A percentile compares a stretch with the other conserved stretches of the same genome.
Conservation (phyloP, 345 rosid genomes). For the Salix purpurea region DNA sequence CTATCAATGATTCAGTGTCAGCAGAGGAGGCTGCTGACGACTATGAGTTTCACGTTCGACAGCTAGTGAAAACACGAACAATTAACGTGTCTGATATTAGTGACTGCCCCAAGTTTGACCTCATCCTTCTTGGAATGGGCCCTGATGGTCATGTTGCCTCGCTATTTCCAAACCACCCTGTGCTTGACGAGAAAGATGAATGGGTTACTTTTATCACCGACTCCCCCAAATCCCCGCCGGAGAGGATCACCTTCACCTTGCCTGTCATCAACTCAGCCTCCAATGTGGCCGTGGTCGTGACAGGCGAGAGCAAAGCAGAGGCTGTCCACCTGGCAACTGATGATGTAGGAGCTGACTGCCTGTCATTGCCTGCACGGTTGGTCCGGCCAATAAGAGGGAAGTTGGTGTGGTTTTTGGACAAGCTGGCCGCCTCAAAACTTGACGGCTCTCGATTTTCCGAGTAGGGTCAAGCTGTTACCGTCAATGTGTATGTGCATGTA, state of each 20-base stretch:
- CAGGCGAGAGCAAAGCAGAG: conserved; percentile 75
- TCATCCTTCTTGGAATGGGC: conserved; percentile 85
- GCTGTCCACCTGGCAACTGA: conserved; percentile 61
- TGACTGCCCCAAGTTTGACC: conserved; percentile 90
- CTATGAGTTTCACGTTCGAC: conserved; percentile 68
- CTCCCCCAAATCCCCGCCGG: conserved; percentile 82
- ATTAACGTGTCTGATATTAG: conserved; percentile 61
- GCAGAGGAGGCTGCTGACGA: conserved; percentile 79
- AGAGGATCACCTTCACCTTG: conserved; percentile 88
- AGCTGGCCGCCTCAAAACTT: conserved; percentile 68
- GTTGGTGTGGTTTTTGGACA: conserved; percentile 84
- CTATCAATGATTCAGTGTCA: conserved; percentile 69
- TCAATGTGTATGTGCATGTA: conserved; percentile 31
- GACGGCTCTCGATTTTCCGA: conserved; percentile 33
- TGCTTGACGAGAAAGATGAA: conserved; percentile 47
- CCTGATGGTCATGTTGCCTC: conserved; percentile 90
- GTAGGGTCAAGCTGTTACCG: conserved; percentile 25
- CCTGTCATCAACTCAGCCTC: conserved; percentile 90
- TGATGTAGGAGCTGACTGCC: conserved; percentile 35
- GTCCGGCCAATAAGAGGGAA: conserved; percentile 62
- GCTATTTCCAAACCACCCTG: conserved; percentile 67
- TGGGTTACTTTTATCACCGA: conserved; percentile 76
- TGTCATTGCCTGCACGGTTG: conserved; percentile 57
- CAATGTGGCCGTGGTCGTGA: conserved; percentile 60
- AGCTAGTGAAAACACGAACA: conserved; percentile 60